Base-by-base conservation (phyloP, 2,329 filamentous ascomycete species). In the Fusarium robinianum region DNA sequence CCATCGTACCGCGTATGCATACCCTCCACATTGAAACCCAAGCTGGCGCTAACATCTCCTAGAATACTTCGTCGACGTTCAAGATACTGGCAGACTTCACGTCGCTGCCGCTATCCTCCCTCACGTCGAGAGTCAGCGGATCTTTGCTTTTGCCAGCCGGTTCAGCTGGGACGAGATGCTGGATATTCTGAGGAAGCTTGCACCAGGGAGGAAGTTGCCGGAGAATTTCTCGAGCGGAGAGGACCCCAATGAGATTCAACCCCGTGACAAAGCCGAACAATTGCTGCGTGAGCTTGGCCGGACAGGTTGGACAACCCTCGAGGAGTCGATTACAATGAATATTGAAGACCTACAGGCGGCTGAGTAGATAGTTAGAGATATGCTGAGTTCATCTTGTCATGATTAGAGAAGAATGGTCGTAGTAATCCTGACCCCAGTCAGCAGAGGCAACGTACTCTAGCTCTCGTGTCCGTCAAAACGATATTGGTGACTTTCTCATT, bases 101-200 rank as follows among this genome's bases (percentile, higher is more conserved):
- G 64, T 81, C 5, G 72, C 74, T 5, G 79, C 72, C 0, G 61
- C 78, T 6, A 63, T 79, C 0, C 63, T 77, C 25, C 63, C 67
- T 0, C 64, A 67, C 1, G 69, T 80, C 0, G 41, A 62, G 4
- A 67, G 67, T 1, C 72, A 82, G 57, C 72, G 80, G 3, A 57
- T 84, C 11, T 79, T 81, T 51, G 79, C 67, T 3, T 79, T 75
- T 47, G 75, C 75, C 0, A 64, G 67, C 3, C 69, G 68, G 0
- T 74, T 69, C 49, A 76, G 68, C 25, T 75, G 69, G 57, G 74
- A 75, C 17, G 57, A 71, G 7, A 58, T 78, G 3, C 17, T 68
- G 11, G 55, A 24, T 0, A 58, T 61, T 1, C 21, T 67, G 12
- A 46, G 51, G 2, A 48, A 50, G 12, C 45, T 52, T 12, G 35